Conservation (phyloP, 139 green algal genomes). For the Asterochloris sp. region DNA sequence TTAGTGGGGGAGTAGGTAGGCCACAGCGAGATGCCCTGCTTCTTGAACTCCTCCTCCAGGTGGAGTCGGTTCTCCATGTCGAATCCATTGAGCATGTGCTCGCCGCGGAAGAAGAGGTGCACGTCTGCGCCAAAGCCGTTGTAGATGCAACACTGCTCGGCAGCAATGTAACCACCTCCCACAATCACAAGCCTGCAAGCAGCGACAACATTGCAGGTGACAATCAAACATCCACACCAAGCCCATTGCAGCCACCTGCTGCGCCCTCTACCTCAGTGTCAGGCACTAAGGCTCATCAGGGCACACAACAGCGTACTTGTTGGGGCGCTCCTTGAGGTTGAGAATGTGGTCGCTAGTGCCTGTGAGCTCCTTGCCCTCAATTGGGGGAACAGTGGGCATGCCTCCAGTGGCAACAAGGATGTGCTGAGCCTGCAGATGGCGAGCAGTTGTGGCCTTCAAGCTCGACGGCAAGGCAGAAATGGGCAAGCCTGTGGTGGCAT, state of each 20-base stretch:
- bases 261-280: neutral
- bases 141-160: constrained; percentile 98
- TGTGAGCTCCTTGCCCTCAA: constrained; percentile 84
- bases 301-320: constrained; percentile 4
- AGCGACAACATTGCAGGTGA: neutral
- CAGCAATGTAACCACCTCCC: constrained; percentile 94
- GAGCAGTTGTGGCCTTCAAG: too few relatives aligned
- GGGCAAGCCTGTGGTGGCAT: too few relatives aligned
- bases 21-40: constrained; percentile 9
- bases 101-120: constrained; percentile 75
- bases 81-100: constrained; percentile 28
- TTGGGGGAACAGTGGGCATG: constrained; percentile 60
- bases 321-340: constrained; percentile 58
- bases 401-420: constrained; percentile 92
- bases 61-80: constrained; percentile 33
- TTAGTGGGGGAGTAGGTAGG: neutral
- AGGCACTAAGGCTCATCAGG: neutral
- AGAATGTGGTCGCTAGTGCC: constrained; percentile 92
- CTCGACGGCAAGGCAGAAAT: too few relatives aligned
- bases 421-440: constrained; percentile 47
- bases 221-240: neutral
- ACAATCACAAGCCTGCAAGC: constrained; percentile 70
- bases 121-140: constrained; percentile 79
- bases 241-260: neutral
- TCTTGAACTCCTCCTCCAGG: constrained; percentile 37